A percentile compares a stretch with the other conserved stretches of the same genome.
phyloP scores from a whole-genome alignment of 768 basidiomycete genomes.

The Suillus lakei region DNA sequence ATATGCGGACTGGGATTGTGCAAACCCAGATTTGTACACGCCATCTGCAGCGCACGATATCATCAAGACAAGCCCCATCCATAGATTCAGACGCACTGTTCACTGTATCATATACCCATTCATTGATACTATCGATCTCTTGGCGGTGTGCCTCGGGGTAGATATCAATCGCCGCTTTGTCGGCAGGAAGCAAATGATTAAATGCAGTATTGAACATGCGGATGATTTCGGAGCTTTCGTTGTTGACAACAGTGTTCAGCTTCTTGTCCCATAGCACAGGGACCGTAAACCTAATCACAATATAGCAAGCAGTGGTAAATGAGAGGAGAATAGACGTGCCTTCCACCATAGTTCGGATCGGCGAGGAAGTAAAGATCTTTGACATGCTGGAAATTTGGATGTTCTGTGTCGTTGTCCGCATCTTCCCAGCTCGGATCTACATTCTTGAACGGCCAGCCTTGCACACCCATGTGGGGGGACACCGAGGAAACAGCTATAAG shows the following conservation, averaged over 20 bases:
- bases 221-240: constrained; percentile 95
- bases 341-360: constrained; percentile 71
- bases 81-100: constrained; percentile 61
- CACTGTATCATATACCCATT: constrained; percentile 84
- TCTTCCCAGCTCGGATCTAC: constrained; percentile 65
- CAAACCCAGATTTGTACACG: constrained; percentile 91
- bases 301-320: background rate
- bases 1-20: constrained; percentile 81
- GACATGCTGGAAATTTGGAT: constrained; percentile 63
- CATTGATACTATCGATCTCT: constrained; percentile 86
- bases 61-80: constrained; percentile 1
- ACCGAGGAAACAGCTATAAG: constrained; percentile 74
- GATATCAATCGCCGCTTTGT: constrained; percentile 68
- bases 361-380: constrained; percentile 86
- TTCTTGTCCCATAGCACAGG: constrained; percentile 96
- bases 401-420: constrained; percentile 77
- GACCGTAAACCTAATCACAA: constrained; percentile 71
- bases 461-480: constrained; percentile 81
- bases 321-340: constrained; percentile 44
- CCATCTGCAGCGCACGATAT: constrained; percentile 48
- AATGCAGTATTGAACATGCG: constrained; percentile 90
- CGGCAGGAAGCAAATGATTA: constrained; percentile 69
- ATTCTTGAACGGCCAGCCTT: constrained; percentile 88
- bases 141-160: constrained; percentile 75
- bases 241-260: constrained; percentile 86